Conservation (phyloP, 1,284 basidiomycete species). For the Earliella scabrosa region DNA sequence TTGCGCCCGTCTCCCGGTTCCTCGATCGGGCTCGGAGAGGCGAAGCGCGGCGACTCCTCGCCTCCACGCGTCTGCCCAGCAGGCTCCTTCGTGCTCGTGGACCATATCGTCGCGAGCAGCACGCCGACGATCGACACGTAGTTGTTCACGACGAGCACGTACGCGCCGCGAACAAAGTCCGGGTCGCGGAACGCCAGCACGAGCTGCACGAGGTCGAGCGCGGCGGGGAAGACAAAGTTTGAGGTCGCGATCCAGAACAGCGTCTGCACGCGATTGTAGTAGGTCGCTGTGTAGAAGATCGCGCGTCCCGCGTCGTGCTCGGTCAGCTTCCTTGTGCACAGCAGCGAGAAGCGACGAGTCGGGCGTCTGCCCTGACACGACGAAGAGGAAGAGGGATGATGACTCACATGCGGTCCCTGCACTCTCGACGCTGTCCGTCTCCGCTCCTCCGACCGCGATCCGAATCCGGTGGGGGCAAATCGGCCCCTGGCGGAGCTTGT, state of each 20-base stretch:
- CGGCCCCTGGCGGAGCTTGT: not conserved
- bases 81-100: constrained; percentile 3
- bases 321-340: not conserved
- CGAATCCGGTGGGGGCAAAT: not conserved
- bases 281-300: not conserved
- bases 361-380: no score
- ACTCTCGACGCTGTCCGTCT: not conserved
- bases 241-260: constrained; percentile 36
- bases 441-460: not conserved
- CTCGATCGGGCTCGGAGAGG: no score
- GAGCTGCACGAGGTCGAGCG: constrained; percentile 32
- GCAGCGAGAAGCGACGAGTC: no score
- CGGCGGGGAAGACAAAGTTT: constrained; percentile 37
- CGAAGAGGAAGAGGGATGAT: no score
- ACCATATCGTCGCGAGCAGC: constrained; percentile 29
- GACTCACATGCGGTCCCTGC: not conserved
- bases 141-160: constrained; percentile 18
- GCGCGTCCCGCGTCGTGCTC: not conserved
- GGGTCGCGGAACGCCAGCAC: constrained; percentile 12
- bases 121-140: constrained; percentile 26
- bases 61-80: no score
- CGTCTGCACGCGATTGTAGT: constrained; percentile 4
- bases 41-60: no score
- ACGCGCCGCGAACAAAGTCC: constrained; percentile 13
- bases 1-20: no score